Conservation (phyloP, 257 asterid genomes). For the Nyctanthes arbortristis region DNA sequence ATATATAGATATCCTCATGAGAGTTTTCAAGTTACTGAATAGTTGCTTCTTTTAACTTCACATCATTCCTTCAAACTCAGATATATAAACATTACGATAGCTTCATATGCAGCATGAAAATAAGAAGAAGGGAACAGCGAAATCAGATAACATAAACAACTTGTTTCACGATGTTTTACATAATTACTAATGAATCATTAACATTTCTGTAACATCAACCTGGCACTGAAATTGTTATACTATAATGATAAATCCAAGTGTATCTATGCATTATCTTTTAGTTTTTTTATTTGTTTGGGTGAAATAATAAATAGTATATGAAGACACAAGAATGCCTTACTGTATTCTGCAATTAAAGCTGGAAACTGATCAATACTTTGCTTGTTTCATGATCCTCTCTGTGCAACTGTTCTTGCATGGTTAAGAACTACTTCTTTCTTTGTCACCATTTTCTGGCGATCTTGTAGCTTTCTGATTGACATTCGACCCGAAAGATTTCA, state of each 20-base stretch:
- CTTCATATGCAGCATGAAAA: background rate
- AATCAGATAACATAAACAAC: background rate
- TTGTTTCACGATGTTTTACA: background rate
- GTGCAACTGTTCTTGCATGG: background rate
- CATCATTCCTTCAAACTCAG: no score
- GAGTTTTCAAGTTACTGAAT: no score
- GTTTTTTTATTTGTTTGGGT: no score
- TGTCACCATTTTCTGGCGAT: conserved; percentile 15
- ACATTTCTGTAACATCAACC: conserved; percentile 6
- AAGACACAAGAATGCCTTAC: conserved; percentile 22
- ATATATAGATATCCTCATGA: no score
- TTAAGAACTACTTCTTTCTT: conserved; percentile 27
- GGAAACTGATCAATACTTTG: conserved; percentile 8
- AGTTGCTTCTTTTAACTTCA: no score
- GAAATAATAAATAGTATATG: conserved; percentile 5
- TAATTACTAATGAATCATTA: background rate
- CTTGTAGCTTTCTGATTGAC: conserved; percentile 23
- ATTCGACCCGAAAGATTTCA: conserved; percentile 30
- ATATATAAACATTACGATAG: no score
- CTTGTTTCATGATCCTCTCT: conserved; percentile 6
- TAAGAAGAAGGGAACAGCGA: background rate
- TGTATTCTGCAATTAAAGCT: conserved; percentile 9
- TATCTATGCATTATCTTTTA: background rate
- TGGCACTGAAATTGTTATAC: conserved; percentile 17
- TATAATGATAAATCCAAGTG: conserved; percentile 13